Evolutionary conservation across 306 rosid genomes (phyloP).

Genomic region (Canavalia gladiata): DNA sequence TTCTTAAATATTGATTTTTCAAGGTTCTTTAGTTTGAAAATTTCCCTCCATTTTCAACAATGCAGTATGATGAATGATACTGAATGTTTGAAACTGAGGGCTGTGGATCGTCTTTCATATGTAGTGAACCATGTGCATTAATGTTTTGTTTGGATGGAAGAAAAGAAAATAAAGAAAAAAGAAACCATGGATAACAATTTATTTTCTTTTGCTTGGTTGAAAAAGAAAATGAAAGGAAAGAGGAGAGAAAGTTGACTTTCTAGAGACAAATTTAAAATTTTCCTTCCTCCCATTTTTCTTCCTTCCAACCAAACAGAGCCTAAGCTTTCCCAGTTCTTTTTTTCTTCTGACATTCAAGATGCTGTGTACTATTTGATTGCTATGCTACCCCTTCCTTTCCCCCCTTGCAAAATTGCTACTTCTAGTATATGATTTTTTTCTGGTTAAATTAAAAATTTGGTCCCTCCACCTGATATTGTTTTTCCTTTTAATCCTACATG

Average conservation of each 20-base stretch:
- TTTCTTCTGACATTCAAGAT: slow-evolving; percentile 8
- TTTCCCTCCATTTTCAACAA: background rate
- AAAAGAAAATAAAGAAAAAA: no score
- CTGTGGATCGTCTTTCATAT: background rate
- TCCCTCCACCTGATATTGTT: background rate
- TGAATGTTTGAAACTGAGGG: background rate
- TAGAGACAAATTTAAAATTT: no score
- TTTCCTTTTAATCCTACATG: background rate
- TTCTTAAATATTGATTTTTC: background rate
- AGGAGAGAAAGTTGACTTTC: no score
- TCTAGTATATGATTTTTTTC: background rate
- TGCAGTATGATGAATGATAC: background rate
- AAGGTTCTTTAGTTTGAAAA: background rate
- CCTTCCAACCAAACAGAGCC: no score
- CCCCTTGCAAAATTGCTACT: background rate
- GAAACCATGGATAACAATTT: no score
- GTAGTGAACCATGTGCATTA: background rate
- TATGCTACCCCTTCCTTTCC: background rate
- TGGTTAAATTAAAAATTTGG: slow-evolving; percentile 4
- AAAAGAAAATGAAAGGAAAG: no score
- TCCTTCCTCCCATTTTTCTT: no score
- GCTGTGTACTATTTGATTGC: slow-evolving; percentile 16
- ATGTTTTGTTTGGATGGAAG: no score
- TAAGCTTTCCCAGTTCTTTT: slow-evolving; percentile 16
- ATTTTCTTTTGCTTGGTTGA: no score